Conservation (phyloP, 2,329 filamentous ascomycete species). For the Lithohypha guttulata region DNA sequence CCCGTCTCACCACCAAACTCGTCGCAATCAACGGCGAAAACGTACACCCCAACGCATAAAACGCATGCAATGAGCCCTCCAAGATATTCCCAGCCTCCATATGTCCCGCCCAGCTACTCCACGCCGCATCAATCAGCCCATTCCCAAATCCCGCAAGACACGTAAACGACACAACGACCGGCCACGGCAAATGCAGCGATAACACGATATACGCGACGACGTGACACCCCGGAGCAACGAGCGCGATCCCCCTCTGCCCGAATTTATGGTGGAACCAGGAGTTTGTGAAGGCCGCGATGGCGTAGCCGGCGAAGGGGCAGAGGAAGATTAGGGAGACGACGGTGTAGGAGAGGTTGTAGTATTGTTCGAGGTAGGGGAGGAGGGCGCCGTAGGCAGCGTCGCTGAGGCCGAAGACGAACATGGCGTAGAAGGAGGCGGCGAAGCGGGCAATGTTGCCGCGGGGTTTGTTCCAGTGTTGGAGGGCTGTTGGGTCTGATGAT, state of each 20-base stretch:
- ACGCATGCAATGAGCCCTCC: slow-evolving; percentile 59
- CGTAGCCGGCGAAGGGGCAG: slow-evolving; percentile 39
- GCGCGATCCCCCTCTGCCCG: slow-evolving; percentile 63
- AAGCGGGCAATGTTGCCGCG: slow-evolving; percentile 49
- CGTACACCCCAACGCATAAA: slow-evolving; percentile 61
- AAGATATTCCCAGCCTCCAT: slow-evolving; percentile 66
- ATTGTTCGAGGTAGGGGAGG: slow-evolving; percentile 25
- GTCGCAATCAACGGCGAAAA: slow-evolving; percentile 62
- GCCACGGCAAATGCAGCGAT: slow-evolving; percentile 32
- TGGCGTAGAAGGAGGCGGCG: slow-evolving; percentile 36
- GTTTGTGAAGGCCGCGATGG: slow-evolving; percentile 34
- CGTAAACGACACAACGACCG: slow-evolving; percentile 31
- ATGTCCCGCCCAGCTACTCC: slow-evolving; percentile 56
- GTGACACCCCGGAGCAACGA: slow-evolving; percentile 39
- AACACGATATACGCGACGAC: slow-evolving; percentile 30
- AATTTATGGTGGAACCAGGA: slow-evolving; percentile 32
- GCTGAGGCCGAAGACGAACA: slow-evolving; percentile 7
- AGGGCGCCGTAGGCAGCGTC: slow-evolving; percentile 7
- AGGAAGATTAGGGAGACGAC: slow-evolving; percentile 39
- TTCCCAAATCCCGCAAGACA: slow-evolving; percentile 34
- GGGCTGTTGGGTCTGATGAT: slow-evolving; percentile 31
- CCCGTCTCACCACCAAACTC: slow-evolving; percentile 53
- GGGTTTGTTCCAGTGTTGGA: slow-evolving; percentile 55
- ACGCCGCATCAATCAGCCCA: slow-evolving; percentile 41
- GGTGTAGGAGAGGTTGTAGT: slow-evolving; percentile 33